A percentile compares a stretch with the other conserved stretches of the same genome.
These are phyloP conservation scores for Nicotiana noctiflora DNA, from an alignment of 257 asterid species.

Conservation along the genomic window DNA sequence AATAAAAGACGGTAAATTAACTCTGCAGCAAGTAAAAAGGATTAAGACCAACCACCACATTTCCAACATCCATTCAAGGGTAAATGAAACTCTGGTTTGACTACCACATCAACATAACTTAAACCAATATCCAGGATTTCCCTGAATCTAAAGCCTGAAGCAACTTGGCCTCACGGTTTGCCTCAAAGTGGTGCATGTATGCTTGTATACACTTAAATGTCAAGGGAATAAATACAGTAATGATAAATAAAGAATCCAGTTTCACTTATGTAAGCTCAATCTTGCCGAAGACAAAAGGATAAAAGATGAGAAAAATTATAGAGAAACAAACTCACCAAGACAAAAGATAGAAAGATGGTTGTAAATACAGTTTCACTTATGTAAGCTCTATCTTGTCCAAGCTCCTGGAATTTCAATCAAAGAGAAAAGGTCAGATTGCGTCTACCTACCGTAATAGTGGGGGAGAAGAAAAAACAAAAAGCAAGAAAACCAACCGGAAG, in stretches of 20 bases:
- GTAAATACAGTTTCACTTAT: constrained; percentile 88
- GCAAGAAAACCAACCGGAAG: constrained; percentile 58
- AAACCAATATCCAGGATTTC: background rate
- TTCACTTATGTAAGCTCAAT: background rate
- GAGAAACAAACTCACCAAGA: constrained; percentile 52
- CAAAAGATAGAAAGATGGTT: constrained; percentile 63
- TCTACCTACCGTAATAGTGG: background rate
- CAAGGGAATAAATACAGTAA: background rate
- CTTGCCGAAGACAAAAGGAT: background rate
- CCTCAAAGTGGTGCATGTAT: background rate
- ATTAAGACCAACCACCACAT: background rate
- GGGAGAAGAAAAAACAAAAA: background rate
- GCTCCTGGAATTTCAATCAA: constrained; percentile 56
- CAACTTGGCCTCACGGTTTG: background rate
- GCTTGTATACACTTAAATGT: background rate
- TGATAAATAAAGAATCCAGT: background rate
- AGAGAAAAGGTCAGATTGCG: constrained; percentile 8
- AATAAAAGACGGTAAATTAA: constrained; percentile 8
- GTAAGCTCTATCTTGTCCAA: constrained; percentile 75
- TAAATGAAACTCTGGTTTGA: background rate
- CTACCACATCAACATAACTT: background rate
- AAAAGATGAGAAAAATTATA: background rate
- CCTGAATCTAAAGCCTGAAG: background rate
- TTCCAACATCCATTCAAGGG: background rate
- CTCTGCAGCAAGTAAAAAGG: background rate